Evolutionary conservation across 1,139 yeast genomes (phyloP), one percentile per base, ranked within the genome.

Genomic region (Magnusiomyces starmeri): DNA sequence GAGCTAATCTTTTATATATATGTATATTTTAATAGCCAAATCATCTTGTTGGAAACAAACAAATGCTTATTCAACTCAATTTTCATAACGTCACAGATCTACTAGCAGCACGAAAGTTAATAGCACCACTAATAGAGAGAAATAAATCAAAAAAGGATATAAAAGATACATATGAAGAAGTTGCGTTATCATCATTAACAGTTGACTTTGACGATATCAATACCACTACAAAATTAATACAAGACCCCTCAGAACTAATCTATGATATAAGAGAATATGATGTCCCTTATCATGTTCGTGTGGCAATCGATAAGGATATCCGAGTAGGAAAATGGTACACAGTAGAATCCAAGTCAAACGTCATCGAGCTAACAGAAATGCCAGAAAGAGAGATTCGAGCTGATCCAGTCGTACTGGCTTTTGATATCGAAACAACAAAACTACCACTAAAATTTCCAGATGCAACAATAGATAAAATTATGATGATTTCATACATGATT

Each of bases 401-500:
- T 4, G 98, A 94, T 65, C 98, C 98, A 0, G 97, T 94, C 10
- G 92, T 94, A 4, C 70, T 94, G 65, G 98, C 98, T 0, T 94
- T 87, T 65, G 99, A 94, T 76, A 94, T 94, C 52, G 99, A 94
- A 73, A 94, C 99, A 1, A 89, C 97, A 3, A 94, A 94, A 66
- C 89, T 95, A 18, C 97, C 98, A 1, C 76, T 94, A 54, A 94
- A 94, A 65, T 94, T 94, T 60, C 99, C 99, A 0, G 98, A 88
- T 63, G 79, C 97, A 3, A 75, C 85, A 21, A 75, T 85, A n/a
- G 99, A 94, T 70, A 95, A 88, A 68, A 78, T 94, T 46, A 94
- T 94, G 97, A 94, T 94, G 98, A 92, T 94, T 53, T 94, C 98
- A 2, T 94, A 94, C 68, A 94, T 94, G 98, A 89, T 94, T 56